Base-by-base conservation (phyloP, 495 filamentous ascomycete species). In the Oidiodendron maius region DNA sequence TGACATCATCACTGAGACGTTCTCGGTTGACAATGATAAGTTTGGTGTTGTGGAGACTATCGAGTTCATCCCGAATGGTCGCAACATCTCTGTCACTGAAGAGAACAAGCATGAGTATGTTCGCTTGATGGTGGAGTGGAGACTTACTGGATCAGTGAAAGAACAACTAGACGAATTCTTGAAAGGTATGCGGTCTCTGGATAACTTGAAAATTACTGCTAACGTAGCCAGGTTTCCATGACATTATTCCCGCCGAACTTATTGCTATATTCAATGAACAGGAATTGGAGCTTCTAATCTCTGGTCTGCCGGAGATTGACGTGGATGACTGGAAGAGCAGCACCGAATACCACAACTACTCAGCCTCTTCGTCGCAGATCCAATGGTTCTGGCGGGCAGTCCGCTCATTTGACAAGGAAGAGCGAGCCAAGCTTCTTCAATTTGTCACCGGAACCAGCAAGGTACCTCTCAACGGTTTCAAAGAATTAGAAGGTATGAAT, bases 381-480 rank as follows among this genome's bases (percentile, higher is more conserved):
- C 93, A 99, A 66, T 97, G 93, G 94, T 96, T 99, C 81, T 99
- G 93, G 93, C 84, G 93, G 58, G 93, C 94, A 3, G 85, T 99
- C 35, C 85, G 94, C 56, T 96, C 91, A 4, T 99, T 95, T 59
- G 93, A 99, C 72, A 97, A 97, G 71, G 93, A 99, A 72, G 93
- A 97, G 67, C 88, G 88, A 47, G 93, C 93, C 51, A 97, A 97
- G 64, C 78, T 99, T 34, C 78, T 99, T 4, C 93, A 99, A 62
- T 99, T 99, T 66, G 93, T 97, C 52, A 99, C 93, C 0, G 93
- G 93, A 57, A 99, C 93, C 11, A 93, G 87, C 68, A 99, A 99
- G 71, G 93, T 99, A 20, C 93, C 93, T 36, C 82, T 99, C 38
- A 99, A 99, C 58, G 93, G 93, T 21, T 99, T 99, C 77, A 96